phyloP scores from a whole-genome alignment of 768 basidiomycete genomes.

The Phylloporus scabripes region DNA sequence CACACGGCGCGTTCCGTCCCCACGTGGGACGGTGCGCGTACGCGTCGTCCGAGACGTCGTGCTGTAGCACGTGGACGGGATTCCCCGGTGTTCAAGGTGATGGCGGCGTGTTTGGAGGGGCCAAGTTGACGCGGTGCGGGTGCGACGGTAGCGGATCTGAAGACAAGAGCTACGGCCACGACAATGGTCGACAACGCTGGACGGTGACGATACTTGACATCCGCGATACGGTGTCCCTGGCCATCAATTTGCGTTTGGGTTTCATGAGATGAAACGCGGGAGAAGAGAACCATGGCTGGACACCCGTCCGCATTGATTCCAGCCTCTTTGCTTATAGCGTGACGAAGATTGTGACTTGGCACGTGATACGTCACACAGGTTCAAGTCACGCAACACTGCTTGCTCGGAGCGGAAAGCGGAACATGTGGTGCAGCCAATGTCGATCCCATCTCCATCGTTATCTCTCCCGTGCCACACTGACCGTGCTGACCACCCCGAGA shows the following conservation, averaged over 20 bases:
- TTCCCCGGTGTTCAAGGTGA: not conserved
- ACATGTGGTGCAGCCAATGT: slow-evolving; percentile 23
- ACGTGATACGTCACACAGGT: not conserved
- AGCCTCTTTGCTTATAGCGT: not conserved
- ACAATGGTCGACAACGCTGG: not conserved
- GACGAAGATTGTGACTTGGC: not conserved
- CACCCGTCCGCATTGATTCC: not conserved
- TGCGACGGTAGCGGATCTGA: not conserved
- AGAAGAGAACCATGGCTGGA: not conserved
- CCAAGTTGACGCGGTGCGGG: too few species aligned
- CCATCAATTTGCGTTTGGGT: not conserved
- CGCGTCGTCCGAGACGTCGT: not conserved
- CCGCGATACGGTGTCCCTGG: not conserved
- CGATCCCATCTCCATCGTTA: slow-evolving; percentile 17
- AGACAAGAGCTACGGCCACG: too few species aligned
- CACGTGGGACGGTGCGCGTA: not conserved
- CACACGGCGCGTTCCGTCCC: not conserved
- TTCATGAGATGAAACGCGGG: not conserved
- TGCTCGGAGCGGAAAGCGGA: slow-evolving; percentile 21
- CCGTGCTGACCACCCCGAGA: not conserved
- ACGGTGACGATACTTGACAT: not conserved
- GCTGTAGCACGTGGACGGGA: not conserved
- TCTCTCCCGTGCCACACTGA: slow-evolving; percentile 16
- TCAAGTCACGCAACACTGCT: slow-evolving; percentile 5
- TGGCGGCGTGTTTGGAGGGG: not conserved